Evolutionary conservation across 768 basidiomycete genomes (phyloP), one percentile per base, ranked within the genome.

Genomic region (Sporobolomyces roseus): DNA sequence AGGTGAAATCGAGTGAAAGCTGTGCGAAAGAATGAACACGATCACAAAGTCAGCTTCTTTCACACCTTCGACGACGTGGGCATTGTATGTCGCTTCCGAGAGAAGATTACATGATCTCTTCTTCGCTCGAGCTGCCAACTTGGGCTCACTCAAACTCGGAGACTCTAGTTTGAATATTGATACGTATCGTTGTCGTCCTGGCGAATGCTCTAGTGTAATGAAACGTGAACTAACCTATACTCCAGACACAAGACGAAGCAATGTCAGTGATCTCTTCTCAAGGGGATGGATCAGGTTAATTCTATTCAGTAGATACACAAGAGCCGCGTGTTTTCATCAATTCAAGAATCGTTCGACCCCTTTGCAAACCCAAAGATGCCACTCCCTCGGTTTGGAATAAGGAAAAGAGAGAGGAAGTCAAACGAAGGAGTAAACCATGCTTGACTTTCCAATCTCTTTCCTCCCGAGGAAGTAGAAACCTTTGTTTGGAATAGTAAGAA

Each of bases 81-180:
- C 29, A 19, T 36, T 30, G 10, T 32, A 25, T 21, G 27, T 49
- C 8, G 36, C 50, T 8, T 63, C 62, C 52, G 62, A 63, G 62
- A 63, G 62, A 63, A 63, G 62, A 63, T 63, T 63, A 63, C 52
- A n/a, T 12, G 43, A 21, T 54, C 52, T 52, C 52, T 45, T 62
- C 61, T 62, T 52, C 61, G 32, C 19, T 17, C 48, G 61, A 52
- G 61, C 50, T 50, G 61, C 49, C 61, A 61, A 27, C 32, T 52
- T 41, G 61, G 48, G 48, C 48, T 27, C 35, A 50, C 49, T 19
- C 50, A 32, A 12, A 21, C 61, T 61, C 61, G 61, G 50, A 63
- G 61, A 63, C 61, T 63, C 61, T 63, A 63, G 61, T 63, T 63
- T 63, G 61, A 61, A 61, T 41, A 49, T 27, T 63, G 61, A 63